These are phyloP conservation scores for Phytophthora litchii DNA, from an alignment of 352 stramenopile species.

Conservation along the genomic window DNA sequence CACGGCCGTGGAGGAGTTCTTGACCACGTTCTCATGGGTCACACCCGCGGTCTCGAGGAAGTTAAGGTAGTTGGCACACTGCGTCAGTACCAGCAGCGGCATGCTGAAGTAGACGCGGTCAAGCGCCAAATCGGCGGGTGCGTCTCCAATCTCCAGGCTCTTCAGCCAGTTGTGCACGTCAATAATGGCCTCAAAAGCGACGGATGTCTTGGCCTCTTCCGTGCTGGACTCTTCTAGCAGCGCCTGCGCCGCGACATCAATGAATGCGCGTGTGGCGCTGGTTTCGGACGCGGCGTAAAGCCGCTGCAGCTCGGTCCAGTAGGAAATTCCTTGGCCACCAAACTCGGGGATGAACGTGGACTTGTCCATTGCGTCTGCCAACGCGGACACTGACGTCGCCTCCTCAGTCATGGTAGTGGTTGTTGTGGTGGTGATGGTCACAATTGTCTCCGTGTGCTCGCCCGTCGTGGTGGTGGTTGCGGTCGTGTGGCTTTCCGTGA, in stretches of 20 bases:
- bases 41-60: slow-evolving; percentile 61
- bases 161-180: slow-evolving; percentile 66
- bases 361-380: slow-evolving; percentile 34
- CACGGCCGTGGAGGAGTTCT: slow-evolving; percentile 45
- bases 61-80: slow-evolving; percentile 78
- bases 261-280: slow-evolving; percentile 41
- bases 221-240: slow-evolving; percentile 57
- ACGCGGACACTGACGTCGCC: slow-evolving; percentile 20
- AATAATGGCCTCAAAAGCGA: slow-evolving; percentile 53
- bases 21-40: slow-evolving; percentile 64
- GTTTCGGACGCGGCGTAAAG: slow-evolving; percentile 51
- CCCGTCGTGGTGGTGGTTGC: slow-evolving; percentile 30
- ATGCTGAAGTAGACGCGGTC: slow-evolving; percentile 76
- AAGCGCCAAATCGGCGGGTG: slow-evolving; percentile 14
- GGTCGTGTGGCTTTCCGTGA: slow-evolving; percentile 36
- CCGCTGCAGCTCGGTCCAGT: slow-evolving; percentile 64
- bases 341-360: slow-evolving; percentile 61
- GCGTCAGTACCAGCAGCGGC: slow-evolving; percentile 75
- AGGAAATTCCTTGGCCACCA: slow-evolving; percentile 70
- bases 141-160: slow-evolving; percentile 26
- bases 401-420: slow-evolving; percentile 24
- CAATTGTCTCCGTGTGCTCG: slow-evolving; percentile 34
- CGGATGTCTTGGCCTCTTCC: slow-evolving; percentile 43
- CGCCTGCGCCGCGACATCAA: slow-evolving; percentile 50
- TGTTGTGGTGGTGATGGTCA: slow-evolving; percentile 26